Conservation (phyloP, 2,329 filamentous ascomycete genomes). For the Trichoderma asperellum region DNA sequence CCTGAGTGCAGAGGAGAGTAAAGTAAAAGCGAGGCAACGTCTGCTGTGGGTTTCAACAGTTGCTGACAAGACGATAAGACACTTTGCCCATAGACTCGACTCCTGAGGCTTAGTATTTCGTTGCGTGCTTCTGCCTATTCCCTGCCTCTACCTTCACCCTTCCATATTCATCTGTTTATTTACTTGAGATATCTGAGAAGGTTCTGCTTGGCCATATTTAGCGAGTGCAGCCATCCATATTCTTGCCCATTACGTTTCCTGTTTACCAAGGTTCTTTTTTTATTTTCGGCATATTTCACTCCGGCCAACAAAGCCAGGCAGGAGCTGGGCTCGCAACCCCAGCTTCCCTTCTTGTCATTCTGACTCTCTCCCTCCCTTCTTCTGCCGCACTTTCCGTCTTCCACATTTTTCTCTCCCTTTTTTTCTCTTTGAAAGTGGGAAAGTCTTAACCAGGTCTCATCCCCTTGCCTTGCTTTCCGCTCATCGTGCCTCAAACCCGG, state of each 20-base stretch:
- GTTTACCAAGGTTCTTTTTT: neutral
- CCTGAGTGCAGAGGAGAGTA: neutral
- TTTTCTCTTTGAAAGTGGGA: neutral
- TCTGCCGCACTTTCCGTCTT: slow-evolving; percentile 1
- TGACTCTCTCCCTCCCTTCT: neutral
- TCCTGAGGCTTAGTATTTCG: neutral
- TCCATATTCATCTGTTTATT: neutral
- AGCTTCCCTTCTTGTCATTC: slow-evolving; percentile 13
- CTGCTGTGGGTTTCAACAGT: neutral
- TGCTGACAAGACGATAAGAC: slow-evolving; percentile 1
- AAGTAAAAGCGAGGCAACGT: neutral
- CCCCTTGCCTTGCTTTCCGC: neutral
- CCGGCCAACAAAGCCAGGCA: slow-evolving; percentile 3
- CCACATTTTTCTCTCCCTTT: neutral
- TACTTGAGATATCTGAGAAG: neutral
- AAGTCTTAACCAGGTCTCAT: neutral
- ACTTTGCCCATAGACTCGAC: neutral
- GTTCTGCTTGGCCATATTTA: neutral
- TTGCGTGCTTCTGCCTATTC: neutral
- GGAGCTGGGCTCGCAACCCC: slow-evolving; percentile 7
- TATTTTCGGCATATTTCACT: neutral
- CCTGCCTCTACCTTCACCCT: neutral
- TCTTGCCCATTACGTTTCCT: neutral
- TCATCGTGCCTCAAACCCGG: slow-evolving; percentile 1
- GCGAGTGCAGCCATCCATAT: neutral